phyloP scores from a whole-genome alignment of 2,329 filamentous ascomycete species.

The Arachnomyces sp. region DNA sequence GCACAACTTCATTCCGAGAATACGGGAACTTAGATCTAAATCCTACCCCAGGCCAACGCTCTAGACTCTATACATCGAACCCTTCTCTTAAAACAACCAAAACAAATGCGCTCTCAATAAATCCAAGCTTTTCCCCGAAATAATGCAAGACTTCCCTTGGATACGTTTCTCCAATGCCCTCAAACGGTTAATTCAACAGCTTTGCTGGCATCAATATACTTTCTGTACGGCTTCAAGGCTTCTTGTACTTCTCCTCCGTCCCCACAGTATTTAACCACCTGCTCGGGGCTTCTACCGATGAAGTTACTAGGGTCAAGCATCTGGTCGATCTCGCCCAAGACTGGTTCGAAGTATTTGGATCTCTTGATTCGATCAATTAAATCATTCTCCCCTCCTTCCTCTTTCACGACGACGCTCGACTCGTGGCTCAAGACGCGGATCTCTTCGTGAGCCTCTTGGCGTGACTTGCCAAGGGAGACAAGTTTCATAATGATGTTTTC shows the following conservation, averaged over 20 bases:
- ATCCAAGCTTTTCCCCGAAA: too few species aligned
- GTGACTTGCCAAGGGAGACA: slow-evolving; percentile 59
- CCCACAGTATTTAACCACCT: slow-evolving; percentile 44
- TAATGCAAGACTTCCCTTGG: too few species aligned
- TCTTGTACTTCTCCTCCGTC: slow-evolving; percentile 10
- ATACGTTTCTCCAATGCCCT: too few species aligned
- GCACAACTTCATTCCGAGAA: too few species aligned
- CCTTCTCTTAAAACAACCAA: too few species aligned
- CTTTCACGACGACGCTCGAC: slow-evolving; percentile 63
- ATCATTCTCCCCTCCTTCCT: slow-evolving; percentile 69
- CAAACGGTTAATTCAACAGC: too few species aligned
- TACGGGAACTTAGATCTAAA: too few species aligned
- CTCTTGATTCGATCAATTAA: slow-evolving; percentile 68
- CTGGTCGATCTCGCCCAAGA: slow-evolving; percentile 60
- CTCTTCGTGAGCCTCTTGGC: slow-evolving; percentile 80
- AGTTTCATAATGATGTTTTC: slow-evolving; percentile 63
- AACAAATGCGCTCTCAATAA: too few species aligned
- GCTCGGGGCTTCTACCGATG: slow-evolving; percentile 48
- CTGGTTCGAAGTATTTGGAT: slow-evolving; percentile 64
- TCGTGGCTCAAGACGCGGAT: slow-evolving; percentile 77
- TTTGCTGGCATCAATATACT: not conserved
- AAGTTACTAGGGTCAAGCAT: slow-evolving; percentile 59
- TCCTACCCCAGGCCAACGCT: too few species aligned
- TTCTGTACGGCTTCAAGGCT: slow-evolving; percentile 6
- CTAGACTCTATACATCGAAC: too few species aligned